These are phyloP conservation scores for Ogataea siamensis DNA, from an alignment of 805 yeast genomes.

Conservation along the genomic window DNA sequence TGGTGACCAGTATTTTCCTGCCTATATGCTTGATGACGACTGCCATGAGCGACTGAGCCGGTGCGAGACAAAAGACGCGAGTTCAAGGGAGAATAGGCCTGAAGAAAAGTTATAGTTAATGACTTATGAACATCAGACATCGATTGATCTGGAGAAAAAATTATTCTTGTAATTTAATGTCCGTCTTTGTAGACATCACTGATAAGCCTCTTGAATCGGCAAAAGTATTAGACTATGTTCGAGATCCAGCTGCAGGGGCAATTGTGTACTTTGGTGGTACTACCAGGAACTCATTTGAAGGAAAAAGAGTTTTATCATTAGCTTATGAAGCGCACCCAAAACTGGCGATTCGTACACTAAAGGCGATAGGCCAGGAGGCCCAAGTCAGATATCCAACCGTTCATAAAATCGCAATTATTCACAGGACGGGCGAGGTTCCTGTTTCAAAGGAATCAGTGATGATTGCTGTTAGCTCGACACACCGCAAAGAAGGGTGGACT, in stretches of 20 bases:
- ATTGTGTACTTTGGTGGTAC: conserved; percentile 49
- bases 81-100: conserved; percentile 9
- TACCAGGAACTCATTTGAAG: conserved; percentile 44
- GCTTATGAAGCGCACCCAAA: conserved; percentile 46
- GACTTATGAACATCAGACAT: no score
- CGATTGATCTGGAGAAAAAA: no score
- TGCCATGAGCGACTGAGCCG: conserved; percentile 53
- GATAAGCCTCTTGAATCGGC: conserved; percentile 17
- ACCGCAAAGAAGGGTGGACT: conserved; percentile 47
- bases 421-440: conserved; percentile 48
- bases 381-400: conserved; percentile 30
- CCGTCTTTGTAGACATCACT: conserved; percentile 27
- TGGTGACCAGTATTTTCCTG: conserved; percentile 41
- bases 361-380: conserved; percentile 36
- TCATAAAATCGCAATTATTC: conserved; percentile 40
- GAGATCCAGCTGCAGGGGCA: conserved; percentile 45
- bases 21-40: conserved; percentile 58
- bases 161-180: conserved; percentile 2
- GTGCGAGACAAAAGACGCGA: conserved; percentile 17
- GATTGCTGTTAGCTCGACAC: conserved; percentile 44
- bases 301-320: conserved; percentile 38
- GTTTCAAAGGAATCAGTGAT: conserved; percentile 45
- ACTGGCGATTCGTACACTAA: conserved; percentile 41
- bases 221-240: conserved; percentile 38
- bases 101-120: conserved; percentile 16